These are phyloP conservation scores for Chamaecrista fasciculata DNA, from an alignment of 306 rosid species.

Conservation along the genomic window DNA sequence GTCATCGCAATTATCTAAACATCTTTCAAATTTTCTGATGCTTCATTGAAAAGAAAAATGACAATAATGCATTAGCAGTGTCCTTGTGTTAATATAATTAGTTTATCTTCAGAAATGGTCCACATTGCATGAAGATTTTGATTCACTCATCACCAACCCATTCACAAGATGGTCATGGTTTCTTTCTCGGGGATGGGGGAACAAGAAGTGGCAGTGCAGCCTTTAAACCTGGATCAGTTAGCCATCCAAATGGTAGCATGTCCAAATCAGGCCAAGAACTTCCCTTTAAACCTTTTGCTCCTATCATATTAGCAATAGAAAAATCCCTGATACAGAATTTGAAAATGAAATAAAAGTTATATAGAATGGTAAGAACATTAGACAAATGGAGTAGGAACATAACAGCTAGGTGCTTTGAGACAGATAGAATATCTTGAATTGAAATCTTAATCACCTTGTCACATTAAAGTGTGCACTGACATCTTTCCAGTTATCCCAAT, in stretches of 20 bases:
- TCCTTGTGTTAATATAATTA: not conserved
- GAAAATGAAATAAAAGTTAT: conserved; percentile 10
- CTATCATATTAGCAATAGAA: conserved; percentile 69
- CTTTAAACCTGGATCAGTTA: conserved; percentile 68
- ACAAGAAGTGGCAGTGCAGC: conserved; percentile 9
- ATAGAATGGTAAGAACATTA: conserved; percentile 9
- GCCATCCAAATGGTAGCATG: conserved; percentile 98
- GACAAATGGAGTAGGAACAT: conserved; percentile 17
- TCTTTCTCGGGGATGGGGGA: not conserved
- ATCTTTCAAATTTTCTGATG: conserved; percentile 3
- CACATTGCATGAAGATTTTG: not conserved
- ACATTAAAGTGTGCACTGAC: conserved; percentile 70
- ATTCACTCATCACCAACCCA: conserved; percentile 13
- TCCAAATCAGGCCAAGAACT: conserved; percentile 99
- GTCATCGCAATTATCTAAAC: conserved; percentile 14
- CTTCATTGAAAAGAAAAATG: not conserved
- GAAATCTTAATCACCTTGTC: conserved; percentile 56
- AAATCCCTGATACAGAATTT: conserved; percentile 60
- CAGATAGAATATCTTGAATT: not conserved
- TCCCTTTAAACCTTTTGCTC: conserved; percentile 70
- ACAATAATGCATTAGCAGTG: not conserved
- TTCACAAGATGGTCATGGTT: conserved; percentile 8
- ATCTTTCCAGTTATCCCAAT: conserved; percentile 85
- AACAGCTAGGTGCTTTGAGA: conserved; percentile 15
- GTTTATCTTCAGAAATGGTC: not conserved